phyloP scores from a whole-genome alignment of 1,139 yeast species.

The Candida sp. region DNA sequence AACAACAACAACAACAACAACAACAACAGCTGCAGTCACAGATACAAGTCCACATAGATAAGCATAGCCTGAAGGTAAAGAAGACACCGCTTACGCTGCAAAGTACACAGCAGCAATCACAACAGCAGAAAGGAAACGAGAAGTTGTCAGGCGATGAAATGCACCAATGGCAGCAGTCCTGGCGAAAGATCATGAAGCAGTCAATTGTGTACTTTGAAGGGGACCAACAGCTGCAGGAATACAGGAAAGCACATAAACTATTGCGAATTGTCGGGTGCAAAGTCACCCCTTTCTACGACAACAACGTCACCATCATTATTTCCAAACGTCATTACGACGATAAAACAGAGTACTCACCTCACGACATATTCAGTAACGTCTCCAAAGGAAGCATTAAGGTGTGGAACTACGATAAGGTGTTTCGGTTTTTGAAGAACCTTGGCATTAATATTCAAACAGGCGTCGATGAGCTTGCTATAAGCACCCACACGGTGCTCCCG shows the following conservation, averaged over 20 bases:
- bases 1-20: conserved; percentile 9
- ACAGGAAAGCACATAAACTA: conserved; percentile 57
- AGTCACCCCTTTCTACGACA: conserved; percentile 77
- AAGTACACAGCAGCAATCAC: conserved; percentile 11
- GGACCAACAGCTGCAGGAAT: conserved; percentile 49
- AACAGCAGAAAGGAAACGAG: conserved; percentile 14
- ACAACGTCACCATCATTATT: conserved; percentile 80
- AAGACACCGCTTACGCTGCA: conserved; percentile 1
- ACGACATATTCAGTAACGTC: conserved; percentile 74
- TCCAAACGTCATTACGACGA: conserved; percentile 52
- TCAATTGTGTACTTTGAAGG: conserved; percentile 87
- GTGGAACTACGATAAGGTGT: conserved; percentile 89
- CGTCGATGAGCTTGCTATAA: conserved; percentile 16
- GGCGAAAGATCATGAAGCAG: conserved; percentile 78
- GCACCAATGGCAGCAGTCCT: conserved; percentile 77
- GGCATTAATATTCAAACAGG: conserved; percentile 43
- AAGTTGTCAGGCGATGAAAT: conserved; percentile 56
- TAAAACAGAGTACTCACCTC: conserved; percentile 35
- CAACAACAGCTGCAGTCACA: conserved; percentile 7
- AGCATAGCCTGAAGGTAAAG: conserved; percentile 4
- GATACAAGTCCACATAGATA: neutral
- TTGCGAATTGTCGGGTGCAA: conserved; percentile 65
- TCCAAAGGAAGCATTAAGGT: conserved; percentile 67
- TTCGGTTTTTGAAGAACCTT: conserved; percentile 76
- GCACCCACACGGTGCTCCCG: conserved; percentile 12